Evolutionary conservation across 1,284 basidiomycete genomes (phyloP).

Genomic region (Pseudozyma hubeiensis): DNA sequence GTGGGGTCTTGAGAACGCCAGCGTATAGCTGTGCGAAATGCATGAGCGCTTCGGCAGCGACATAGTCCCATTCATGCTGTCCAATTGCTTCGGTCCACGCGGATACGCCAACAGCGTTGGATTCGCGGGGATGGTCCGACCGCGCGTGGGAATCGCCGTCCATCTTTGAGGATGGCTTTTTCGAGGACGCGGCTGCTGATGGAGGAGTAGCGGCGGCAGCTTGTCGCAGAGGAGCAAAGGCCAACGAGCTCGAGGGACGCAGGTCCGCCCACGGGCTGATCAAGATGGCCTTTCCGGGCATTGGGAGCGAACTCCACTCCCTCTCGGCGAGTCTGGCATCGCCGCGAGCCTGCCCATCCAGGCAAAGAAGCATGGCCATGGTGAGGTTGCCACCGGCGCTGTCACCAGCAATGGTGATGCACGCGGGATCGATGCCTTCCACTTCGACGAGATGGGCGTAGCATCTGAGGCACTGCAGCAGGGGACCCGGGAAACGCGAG

Average conservation of each 20-base stretch:
- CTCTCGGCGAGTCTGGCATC: constrained; percentile 50
- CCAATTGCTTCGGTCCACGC: constrained; percentile 55
- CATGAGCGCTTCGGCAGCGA: constrained; percentile 62
- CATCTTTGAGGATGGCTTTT: neutral
- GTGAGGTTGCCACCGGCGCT: constrained; percentile 65
- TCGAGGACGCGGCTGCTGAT: neutral
- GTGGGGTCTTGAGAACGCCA: constrained; percentile 57
- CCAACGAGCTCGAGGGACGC: constrained; percentile 51
- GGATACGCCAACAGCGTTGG: constrained; percentile 12
- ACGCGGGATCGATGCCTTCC: constrained; percentile 55
- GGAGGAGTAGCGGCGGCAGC: constrained; percentile 10
- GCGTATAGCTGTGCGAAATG: constrained; percentile 68
- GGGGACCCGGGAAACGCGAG: constrained; percentile 58
- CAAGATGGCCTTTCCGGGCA: constrained; percentile 64
- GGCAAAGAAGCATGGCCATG: constrained; percentile 62
- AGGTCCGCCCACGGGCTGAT: constrained; percentile 67
- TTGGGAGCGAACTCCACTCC: constrained; percentile 60
- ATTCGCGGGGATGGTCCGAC: neutral
- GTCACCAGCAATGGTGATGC: constrained; percentile 65
- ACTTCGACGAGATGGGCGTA: constrained; percentile 67
- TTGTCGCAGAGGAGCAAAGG: constrained; percentile 53
- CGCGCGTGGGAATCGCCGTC: neutral
- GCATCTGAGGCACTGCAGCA: constrained; percentile 65
- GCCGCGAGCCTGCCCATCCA: constrained; percentile 53
- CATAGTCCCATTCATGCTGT: constrained; percentile 64